Conservation (phyloP, 1,139 yeast species). For the Geotrichum phurueaensis region DNA sequence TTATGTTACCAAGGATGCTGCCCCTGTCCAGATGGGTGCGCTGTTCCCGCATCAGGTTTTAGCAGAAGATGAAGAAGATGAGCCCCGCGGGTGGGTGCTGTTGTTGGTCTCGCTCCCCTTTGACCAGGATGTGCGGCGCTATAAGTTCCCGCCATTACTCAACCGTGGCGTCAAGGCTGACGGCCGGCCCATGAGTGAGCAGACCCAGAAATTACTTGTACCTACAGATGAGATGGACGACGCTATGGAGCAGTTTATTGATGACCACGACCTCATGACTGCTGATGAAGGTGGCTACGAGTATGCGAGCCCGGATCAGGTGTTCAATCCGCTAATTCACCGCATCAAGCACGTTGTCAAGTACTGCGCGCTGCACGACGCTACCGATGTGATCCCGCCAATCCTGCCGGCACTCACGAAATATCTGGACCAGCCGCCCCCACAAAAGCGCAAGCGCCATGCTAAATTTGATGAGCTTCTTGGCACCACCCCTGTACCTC, state of each 20-base stretch:
- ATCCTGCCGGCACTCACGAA: slow-evolving; percentile 23
- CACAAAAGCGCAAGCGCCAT: background rate
- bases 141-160: slow-evolving; percentile 52
- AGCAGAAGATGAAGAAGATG: slow-evolving; percentile 27
- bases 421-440: slow-evolving; percentile 8
- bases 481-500: background rate
- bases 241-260: slow-evolving; percentile 41
- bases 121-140: slow-evolving; percentile 67
- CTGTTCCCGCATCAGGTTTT: slow-evolving; percentile 48
- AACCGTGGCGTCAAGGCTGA: slow-evolving; percentile 20
- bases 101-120: slow-evolving; percentile 57
- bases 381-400: slow-evolving; percentile 22
- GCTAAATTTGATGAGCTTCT: background rate
- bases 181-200: background rate
- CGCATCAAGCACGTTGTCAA: slow-evolving; percentile 31
- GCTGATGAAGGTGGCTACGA: slow-evolving; percentile 18
- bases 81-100: slow-evolving; percentile 27
- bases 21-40: slow-evolving; percentile 34
- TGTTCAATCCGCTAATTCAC: slow-evolving; percentile 31
- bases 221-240: slow-evolving; percentile 37
- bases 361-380: slow-evolving; percentile 30
- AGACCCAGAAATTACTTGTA: slow-evolving; percentile 14
- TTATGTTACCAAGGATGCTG: slow-evolving; percentile 50
- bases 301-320: slow-evolving; percentile 23
- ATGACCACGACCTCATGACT: slow-evolving; percentile 36